Base-by-base conservation (phyloP, 2,329 filamentous ascomycete genomes). In the Colletotrichum sp. region DNA sequence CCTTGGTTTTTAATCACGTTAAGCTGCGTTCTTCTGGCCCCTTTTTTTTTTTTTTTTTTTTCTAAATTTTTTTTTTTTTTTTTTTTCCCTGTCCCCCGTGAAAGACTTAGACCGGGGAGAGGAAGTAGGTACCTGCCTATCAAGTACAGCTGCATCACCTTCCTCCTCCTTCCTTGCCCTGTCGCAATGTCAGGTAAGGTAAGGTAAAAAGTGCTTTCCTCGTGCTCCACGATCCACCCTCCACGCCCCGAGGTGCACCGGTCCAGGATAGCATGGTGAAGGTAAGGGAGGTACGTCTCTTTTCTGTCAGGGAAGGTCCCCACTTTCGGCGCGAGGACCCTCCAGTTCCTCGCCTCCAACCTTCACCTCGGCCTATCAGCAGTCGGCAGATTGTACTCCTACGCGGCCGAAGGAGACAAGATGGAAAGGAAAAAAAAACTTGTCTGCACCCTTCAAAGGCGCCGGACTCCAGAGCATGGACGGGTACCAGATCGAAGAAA, bases 321-420 rank as follows among this genome's bases (percentile, higher is more conserved):
- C 73, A 69, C 70, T 67, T 52, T 73, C 57, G 32, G 39, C 44
- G 34, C 44, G 26, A 73, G 64, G 70, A 68, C 63, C 73, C 73
- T 76, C 64, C 65, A 69, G 70, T 73, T 73, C 71, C 62, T 69
- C 44, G 39, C 30, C 39, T 59, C 26, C 44, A 49, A 30, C 36
- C 70, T 69, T 69, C 64, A 69, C 70, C 74, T 74, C 74, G 70
- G 59, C 74, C 70, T 69, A 65, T 76, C 71, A 74, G 36, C 49
- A 74, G 21, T 76, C 49, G 64, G 70, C 64, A 74, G 70, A 73
- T 74, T 60, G 21, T 32, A 66, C 18, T 49, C 16, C 34, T 36
- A 44, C 63, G 24, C 39, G 10, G 64, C 28, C 52, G 44, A 15
- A 62, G 34, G 44, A 21, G 44, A 30, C 59, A 24, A 36, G 26